Evolutionary conservation across 2,329 filamentous ascomycete species (phyloP), one percentile per base, ranked within the genome.

Genomic region (Penicillium oxalicum): DNA sequence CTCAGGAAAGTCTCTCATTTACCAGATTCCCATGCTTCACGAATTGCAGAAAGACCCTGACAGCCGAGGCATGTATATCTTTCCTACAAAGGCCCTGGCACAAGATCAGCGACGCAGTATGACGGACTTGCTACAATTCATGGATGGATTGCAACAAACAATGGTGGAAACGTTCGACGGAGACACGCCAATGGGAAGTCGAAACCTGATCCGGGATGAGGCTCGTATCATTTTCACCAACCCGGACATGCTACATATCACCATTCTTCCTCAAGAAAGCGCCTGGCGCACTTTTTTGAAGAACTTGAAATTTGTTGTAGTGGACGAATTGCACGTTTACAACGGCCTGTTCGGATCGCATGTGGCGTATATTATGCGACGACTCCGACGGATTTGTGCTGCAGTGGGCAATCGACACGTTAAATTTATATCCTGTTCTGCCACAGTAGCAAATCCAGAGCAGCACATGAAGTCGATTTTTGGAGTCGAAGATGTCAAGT

Each of bases 1-100:
- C 63, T 98, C 93, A 1, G 93, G 93, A 9, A 98, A 98, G 68
- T 96, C 90, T 5, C 74, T 98, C n/a, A 96, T 98, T 52, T 98
- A 97, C 63, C 93, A 98, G 62, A 79, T 98, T 12, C 93, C 93
- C 0, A 89, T 98, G 39, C 72, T 98, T 9, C 83, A 95, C 63
- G 86, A 88, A 43, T 73, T 98, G 2, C 91, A 98, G 67, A 75
- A 81, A 45, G 87, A 97, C 60, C 73, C 70, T 2, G 76, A 84
- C 48, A 87, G 88, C 7, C 78, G 93, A 59, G 93, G 93, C 2
- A 89, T 98, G 84, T 97, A 96, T 65, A 95, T 98, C 33, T 98
- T 98, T 52, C 93, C 93, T 0, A 98, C 93, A 0, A 98, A 98
- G 70, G 93, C 93, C 1, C 73, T 98, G 12, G 91, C 93, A 0